Evolutionary conservation across 1,284 basidiomycete genomes (phyloP), one percentile per base, ranked within the genome.

Genomic region (Ustilago xerochloae): DNA sequence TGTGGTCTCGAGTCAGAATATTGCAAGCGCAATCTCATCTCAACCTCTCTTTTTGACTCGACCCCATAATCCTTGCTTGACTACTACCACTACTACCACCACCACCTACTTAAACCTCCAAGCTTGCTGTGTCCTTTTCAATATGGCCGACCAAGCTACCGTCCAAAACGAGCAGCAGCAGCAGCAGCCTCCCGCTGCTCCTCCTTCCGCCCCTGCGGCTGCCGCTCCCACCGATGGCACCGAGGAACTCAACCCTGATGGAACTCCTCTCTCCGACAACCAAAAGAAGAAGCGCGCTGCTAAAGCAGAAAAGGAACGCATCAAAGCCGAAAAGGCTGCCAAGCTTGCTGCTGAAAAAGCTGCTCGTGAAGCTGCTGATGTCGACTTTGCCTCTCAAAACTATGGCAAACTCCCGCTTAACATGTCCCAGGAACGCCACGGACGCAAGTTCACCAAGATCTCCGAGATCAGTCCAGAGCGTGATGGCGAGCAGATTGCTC

Each of bases 281-380:
- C 94, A 96, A 81, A 86, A 94, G 72, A 98, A 98, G 88, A 97
- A 95, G 87, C 89, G 90, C 32, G 92, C 92, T 29, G 97, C 96
- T 85, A 91, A 92, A 68, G 92, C 91, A 18, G 94, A 97, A 86
- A 98, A 99, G 79, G 85, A 86, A 64, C 77, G 80, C 50, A 63
- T 78, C 52, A 85, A 85, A 83, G 92, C 91, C 24, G 92, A 91
- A 85, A 95, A 94, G 85, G 92, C 91, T 6, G 93, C 92, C 15
- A 92, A 90, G 80, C 90, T 90, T 67, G 89, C 91, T 56, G 92
- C 93, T 74, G 89, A 92, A 55, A 91, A 90, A 63, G 89, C 89
- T 60, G 89, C 90, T 77, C 88, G 91, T 70, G 90, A 90, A 69
- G 92, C 90, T 24, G 88, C 89, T 45, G 91, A 92, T 78, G 88